Evolutionary conservation across 202 grass and related monocot genomes (phyloP), one percentile per base, ranked within the genome.

Genomic region (Dendrocalamus latiflorus): DNA sequence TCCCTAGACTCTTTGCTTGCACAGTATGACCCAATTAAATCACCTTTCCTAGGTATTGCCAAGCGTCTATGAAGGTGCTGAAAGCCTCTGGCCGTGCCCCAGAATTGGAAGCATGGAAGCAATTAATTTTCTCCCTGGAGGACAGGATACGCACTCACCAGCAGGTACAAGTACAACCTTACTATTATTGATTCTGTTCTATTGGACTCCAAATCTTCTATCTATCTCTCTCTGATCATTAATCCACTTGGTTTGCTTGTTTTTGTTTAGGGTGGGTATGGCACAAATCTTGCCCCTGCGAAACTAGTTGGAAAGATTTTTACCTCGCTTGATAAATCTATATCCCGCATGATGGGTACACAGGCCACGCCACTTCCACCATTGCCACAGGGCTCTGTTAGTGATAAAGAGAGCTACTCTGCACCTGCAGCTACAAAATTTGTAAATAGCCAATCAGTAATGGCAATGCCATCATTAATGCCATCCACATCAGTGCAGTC

Each of bases 231-330:
- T n/a, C n/a, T n/a, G n/a, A 75, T 68, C 18, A 64, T 69, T 65
- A 82, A 65, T 53, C 26, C 11, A 16, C 55, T 80, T 68, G 11
- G 20, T 36, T 83, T 79, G 1, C 43, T 75, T 74, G 6, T 50
- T 88, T 30, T 76, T n/a, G n/a, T 48, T 65, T 44, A 99, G 96
- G 87, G 96, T 88, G 96, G 96, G 47, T 99, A 95, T 86, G 90
- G 86, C 48, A 90, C 93, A 69, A 99, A 90, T 80, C 74, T 94
- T 78, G 95, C 91, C 69, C 91, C 91, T 80, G 77, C 73, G n/a
- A 98, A 99, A 86, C 74, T 99, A 44, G 93, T 99, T 36, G 91
- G 89, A 79, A 99, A 99, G 75, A 78, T 99, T 82, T 92, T 99
- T 49, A 99, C 80, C 70, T 87, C 93, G 1, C 85, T 99, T 72